Percentiles rank a stretch among this genome's conserved stretches.
These are phyloP conservation scores for Herpotrichia juniperi DNA, from an alignment of 2,329 filamentous ascomycete genomes.

Conservation along the genomic window DNA sequence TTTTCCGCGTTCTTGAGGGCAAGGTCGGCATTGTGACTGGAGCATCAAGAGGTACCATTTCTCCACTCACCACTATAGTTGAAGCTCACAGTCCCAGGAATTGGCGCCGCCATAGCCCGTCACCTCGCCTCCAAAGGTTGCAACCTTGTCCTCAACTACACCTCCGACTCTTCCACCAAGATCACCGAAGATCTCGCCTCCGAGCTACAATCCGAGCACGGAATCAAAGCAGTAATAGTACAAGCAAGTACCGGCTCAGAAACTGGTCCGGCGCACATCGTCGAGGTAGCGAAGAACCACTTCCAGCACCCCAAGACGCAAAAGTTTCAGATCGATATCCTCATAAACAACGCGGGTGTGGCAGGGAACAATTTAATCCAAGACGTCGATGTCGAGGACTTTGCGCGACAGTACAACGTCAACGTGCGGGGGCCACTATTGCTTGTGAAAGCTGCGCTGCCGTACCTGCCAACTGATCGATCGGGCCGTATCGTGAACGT, in stretches of 20 bases:
- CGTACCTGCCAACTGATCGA: slow-evolving; percentile 72
- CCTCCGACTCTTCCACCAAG: slow-evolving; percentile 64
- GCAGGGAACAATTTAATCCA: slow-evolving; percentile 68
- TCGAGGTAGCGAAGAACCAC: slow-evolving; percentile 64
- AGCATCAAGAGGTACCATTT: slow-evolving; percentile 70
- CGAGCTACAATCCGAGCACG: slow-evolving; percentile 62
- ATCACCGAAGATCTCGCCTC: slow-evolving; percentile 60
- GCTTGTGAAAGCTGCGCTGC: slow-evolving; percentile 73
- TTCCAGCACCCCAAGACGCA: slow-evolving; percentile 61
- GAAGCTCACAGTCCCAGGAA: slow-evolving; percentile 59
- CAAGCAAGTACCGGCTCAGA: slow-evolving; percentile 74
- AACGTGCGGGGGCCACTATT: slow-evolving; percentile 84
- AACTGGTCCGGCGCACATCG: slow-evolving; percentile 64
- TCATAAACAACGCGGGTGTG: slow-evolving; percentile 85
- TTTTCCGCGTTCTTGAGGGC: slow-evolving; percentile 60
- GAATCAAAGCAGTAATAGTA: slow-evolving; percentile 65
- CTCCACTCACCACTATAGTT: not conserved
- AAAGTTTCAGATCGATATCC: slow-evolving; percentile 75
- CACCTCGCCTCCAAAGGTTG: slow-evolving; percentile 77
- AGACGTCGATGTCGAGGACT: slow-evolving; percentile 69
- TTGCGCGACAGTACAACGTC: slow-evolving; percentile 74
- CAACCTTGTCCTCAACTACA: slow-evolving; percentile 74
- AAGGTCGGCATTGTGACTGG: slow-evolving; percentile 83
- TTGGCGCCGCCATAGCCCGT: slow-evolving; percentile 70
- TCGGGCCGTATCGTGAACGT: slow-evolving; percentile 69